Evolutionary conservation across 345 rosid species (phyloP).

Genomic region (Pistacia integerrima): DNA sequence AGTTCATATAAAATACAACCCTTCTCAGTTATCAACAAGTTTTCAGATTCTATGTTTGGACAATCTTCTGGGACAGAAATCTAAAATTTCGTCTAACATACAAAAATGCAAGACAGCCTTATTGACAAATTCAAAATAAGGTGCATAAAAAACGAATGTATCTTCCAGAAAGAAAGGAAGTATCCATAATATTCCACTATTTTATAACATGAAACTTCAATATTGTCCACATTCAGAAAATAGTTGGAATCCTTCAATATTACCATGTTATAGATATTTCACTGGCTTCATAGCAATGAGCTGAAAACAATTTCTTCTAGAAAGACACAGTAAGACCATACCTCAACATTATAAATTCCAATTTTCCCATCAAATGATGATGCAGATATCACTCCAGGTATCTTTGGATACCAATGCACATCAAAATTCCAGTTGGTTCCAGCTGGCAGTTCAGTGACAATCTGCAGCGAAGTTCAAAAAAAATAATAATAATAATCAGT

Average conservation of each 20-base stretch:
- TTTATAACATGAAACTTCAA: background rate
- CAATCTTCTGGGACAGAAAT: background rate
- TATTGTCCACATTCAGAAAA: background rate
- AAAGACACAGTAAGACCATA: constrained; percentile 26
- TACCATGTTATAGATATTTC: background rate
- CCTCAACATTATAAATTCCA: constrained; percentile 97
- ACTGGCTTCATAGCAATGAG: background rate
- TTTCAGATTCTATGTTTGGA: background rate
- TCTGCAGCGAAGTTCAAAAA: constrained; percentile 42
- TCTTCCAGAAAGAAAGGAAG: background rate
- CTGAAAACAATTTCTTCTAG: background rate
- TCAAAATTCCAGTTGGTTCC: constrained; percentile 99
- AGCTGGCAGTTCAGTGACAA: constrained; percentile 87
- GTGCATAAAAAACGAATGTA: background rate
- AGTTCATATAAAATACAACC: background rate
- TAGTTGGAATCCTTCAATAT: background rate
- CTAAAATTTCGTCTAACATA: background rate
- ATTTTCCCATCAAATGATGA: constrained; percentile 98
- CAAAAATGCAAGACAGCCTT: background rate
- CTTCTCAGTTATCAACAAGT: background rate
- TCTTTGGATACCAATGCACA: constrained; percentile 95
- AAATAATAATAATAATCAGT: background rate
- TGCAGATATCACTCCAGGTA: constrained; percentile 95
- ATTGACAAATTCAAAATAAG: background rate
- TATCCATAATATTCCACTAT: background rate